Conservation (phyloP, 2,329 filamentous ascomycete genomes). For the Penicillium sp. region DNA sequence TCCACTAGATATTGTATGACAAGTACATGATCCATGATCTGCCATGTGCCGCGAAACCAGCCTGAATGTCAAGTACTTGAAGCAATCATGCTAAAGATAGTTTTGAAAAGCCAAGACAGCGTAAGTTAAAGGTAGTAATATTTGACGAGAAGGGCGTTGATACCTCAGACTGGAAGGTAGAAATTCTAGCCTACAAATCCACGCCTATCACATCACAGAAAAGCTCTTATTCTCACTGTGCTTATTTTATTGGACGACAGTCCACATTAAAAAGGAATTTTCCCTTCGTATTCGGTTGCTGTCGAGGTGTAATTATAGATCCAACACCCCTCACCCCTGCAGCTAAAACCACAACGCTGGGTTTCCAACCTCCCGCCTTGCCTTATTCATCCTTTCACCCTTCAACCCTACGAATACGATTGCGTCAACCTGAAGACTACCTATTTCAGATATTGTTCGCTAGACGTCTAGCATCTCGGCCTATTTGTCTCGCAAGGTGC, state of each 20-base stretch:
- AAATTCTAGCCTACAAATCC: not conserved
- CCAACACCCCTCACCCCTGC: conserved; percentile 23
- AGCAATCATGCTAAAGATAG: not conserved
- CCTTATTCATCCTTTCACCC: no score
- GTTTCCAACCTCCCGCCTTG: conserved; percentile 17
- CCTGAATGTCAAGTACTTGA: not conserved
- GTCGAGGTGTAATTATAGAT: conserved; percentile 28
- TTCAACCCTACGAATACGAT: no score
- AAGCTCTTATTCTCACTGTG: conserved; percentile 1
- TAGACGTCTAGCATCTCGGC: not conserved
- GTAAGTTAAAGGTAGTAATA: not conserved
- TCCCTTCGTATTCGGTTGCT: not conserved
- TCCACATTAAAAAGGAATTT: no score
- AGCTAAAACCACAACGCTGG: conserved; percentile 33
- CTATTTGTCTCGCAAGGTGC: not conserved
- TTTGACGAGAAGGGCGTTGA: conserved; percentile 4
- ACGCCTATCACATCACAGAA: conserved; percentile 7
- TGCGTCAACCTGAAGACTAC: not conserved
- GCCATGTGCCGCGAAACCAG: not conserved
- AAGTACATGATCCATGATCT: not conserved
- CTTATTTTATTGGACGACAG: not conserved
- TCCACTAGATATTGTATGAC: not conserved
- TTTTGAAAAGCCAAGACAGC: not conserved
- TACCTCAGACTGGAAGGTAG: not conserved
- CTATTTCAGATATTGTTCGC: not conserved